Evolutionary conservation across 208 protist genomes (phyloP), one percentile per base, ranked within the genome.

Genomic region (Leishmania aethiopica): DNA sequence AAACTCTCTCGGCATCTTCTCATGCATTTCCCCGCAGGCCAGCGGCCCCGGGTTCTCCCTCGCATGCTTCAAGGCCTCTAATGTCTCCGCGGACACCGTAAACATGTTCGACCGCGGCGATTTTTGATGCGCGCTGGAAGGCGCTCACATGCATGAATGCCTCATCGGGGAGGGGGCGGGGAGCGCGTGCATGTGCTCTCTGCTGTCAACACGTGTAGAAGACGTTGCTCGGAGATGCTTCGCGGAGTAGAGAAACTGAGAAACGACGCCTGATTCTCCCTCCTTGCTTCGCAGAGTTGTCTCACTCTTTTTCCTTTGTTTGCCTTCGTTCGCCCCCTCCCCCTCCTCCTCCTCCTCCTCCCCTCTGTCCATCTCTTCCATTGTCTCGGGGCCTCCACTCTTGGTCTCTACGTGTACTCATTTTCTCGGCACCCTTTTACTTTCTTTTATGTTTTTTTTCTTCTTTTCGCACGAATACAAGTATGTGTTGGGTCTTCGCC

Each of bases 91-190:
- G 7, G 80, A 84, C 55, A 79, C 49, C 2, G 74, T 79, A 37
- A 84, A 84, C 75, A 78, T 79, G 80, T 75, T 60, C 35, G 60
- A 84, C 51, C 60, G 51, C 64, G 42, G 40, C 59, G 79, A 82
- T 37, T 42, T 59, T 22, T 77, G n/a, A 53, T 17, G 66, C 19
- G 37, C 22, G n/a, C 28, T 37, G 2, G 7, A 40, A 55, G 51
- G 15, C 17, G 51, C 51, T 55, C 51, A 55, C 17, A 55, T 0
- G 51, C 51, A 55, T 55, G 15, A 55, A 55, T 19, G 51, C 22
- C 51, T 55, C 51, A 22, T 11, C 10, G 45, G 10, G 10, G 45
- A 47, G 45, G 10, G 45, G 0, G 10, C 10, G 13, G 51, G 51
- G 15, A 13, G 51, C 57, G 57, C 57, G 25, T n/a, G 57, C 25